phyloP scores from a whole-genome alignment of 176 grass and related monocot species.

The Urochloa ruziziensis region DNA sequence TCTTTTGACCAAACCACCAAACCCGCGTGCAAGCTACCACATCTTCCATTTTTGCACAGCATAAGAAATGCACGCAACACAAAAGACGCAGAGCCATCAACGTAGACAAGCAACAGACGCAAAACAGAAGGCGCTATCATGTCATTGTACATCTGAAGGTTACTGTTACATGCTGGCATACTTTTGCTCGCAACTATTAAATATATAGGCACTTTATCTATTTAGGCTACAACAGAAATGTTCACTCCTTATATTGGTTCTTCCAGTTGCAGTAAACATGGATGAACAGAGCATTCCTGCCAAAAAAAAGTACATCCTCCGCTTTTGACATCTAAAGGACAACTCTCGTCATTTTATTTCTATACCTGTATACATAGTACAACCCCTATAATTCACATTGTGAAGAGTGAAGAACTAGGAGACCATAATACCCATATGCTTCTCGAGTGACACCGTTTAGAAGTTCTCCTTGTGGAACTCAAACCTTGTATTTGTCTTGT shows the following conservation, averaged over 20 bases:
- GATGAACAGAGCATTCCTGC: not conserved
- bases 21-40: no score
- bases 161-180: not conserved
- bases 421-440: not conserved
- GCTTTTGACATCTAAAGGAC: slow-evolving; percentile 1
- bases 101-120: not conserved
- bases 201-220: not conserved
- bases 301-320: not conserved
- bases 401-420: not conserved
- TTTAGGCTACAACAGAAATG: not conserved
- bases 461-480: slow-evolving; percentile 99
- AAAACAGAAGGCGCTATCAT: no score
- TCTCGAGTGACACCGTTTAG: slow-evolving; percentile 23
- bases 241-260: not conserved
- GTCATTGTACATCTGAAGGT: not conserved
- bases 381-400: slow-evolving; percentile 30
- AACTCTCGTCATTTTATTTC: slow-evolving; percentile 1
- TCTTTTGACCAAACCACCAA: no score
- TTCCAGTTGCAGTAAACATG: not conserved
- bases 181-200: not conserved
- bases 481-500: slow-evolving; percentile 86
- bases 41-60: no score
- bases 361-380: not conserved
- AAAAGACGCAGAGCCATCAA: no score
- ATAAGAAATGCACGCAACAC: no score